Base-by-base conservation (phyloP, 2,329 filamentous ascomycete species). In the Periconia sp. region DNA sequence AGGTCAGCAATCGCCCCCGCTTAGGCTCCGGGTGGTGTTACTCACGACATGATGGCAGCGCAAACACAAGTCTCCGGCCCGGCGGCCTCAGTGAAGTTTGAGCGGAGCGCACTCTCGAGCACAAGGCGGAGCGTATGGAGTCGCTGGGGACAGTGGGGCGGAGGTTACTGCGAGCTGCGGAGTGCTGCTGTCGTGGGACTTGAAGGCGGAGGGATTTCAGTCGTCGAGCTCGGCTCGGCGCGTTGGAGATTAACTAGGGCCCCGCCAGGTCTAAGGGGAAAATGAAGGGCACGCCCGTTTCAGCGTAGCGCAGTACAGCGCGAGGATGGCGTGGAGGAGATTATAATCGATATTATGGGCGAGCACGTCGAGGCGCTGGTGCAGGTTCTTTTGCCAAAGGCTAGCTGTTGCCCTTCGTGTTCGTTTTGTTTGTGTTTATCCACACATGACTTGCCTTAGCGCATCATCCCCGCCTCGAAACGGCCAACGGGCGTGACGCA, bases 21-120 rank as follows among this genome's bases (percentile, higher is more conserved):
- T 54, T 51, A 43, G 33, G 15, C 40, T 41, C 49, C 53, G 46
- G 41, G 41, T 42, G 45, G 56, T 30, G 45, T 52, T 49, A 74
- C 72, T 62, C 65, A 74, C 72, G 72, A 68, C 72, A 75, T 75
- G 69, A 48, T 68, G 68, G 65, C 68, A 54, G 64, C 56, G 19
- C 53, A 43, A 47, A 61, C 56, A 60, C 52, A 62, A 60, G 62
- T 64, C 63, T 63, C 45, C 58, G 71, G 71, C 72, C 72, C 66
- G 63, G 58, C 62, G 70, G 71, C 71, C 66, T 65, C 66, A 59
- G 50, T 53, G 13, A 14, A 35, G n/a, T 13, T 18, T 20, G 15
- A 44, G 40, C 31, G 49, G 56, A 60, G 57, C 61, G 52, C 57
- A 57, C 60, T 59, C 51, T 42, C 46, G n/a, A 19, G 31, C 5